Base-by-base conservation (phyloP, 192 early-diverging fungal genomes). In the Neocallimastix lanati region DNA sequence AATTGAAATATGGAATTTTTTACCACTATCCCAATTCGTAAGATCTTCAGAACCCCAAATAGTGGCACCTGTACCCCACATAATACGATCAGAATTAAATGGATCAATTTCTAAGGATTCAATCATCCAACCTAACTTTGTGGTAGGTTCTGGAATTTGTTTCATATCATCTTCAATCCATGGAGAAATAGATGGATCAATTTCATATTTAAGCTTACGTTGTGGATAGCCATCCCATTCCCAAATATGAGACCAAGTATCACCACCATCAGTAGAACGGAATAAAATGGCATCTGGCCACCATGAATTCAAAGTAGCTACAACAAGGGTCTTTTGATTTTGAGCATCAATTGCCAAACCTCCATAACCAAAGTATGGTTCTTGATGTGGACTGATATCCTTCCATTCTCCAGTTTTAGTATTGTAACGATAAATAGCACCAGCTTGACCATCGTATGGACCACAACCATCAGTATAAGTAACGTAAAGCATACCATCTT, bases 381-480 rank as follows among this genome's bases (percentile, higher is more conserved):
- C 33, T 30, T 35, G 2, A 29, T 84, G 67, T 40, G 82, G 82
- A 80, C 36, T 76, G 3, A 82, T 82, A 29, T 76, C 28, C 28
- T 82, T 82, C 82, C 82, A 82, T 29, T 30, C 76, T 25, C 82
- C 82, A 27, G 28, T 82, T 77, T 40, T 33, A 27, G 82, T 83
- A 12, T 83, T 83, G 78, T 82, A 82, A 67, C 84, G 83, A 77
- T 82, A 82, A 28, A 82, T 78, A 29, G 83, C 82, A 83, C 82
- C 82, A 28, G 28, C 27, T 33, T 82, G 77, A 13, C 82, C 82
- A 29, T 83, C 82, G 80, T 82, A 82, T 77, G 82, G 82, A 28
- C 82, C 82, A 29, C 36, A 35, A 18, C 79, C 79, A 77, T 79
- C 78, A 1, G 79, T 76, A 77, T 35, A 79, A 18, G 79, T 76